These are phyloP conservation scores for Exobasidium cylindrosporum DNA, from an alignment of 1,284 basidiomycete species.

Conservation along the genomic window DNA sequence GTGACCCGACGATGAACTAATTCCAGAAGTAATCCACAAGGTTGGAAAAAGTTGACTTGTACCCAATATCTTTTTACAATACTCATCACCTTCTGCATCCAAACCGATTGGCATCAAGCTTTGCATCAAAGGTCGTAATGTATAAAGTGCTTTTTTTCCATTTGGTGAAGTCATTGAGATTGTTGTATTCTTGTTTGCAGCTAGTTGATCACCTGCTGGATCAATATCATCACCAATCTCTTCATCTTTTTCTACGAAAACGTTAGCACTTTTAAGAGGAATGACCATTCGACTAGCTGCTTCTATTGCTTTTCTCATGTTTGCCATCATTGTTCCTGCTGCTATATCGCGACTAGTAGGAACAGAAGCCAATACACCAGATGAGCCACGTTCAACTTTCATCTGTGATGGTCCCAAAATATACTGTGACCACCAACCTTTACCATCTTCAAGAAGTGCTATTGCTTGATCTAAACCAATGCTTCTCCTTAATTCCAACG, in stretches of 20 bases:
- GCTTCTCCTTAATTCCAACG: slow-evolving; percentile 78
- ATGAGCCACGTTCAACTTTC: neutral
- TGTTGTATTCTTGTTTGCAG: neutral
- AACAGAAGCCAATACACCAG: neutral
- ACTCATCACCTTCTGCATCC: neutral
- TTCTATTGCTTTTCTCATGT: slow-evolving; percentile 45
- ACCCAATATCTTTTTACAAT: neutral
- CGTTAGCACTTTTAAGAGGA: neutral
- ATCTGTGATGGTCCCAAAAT: neutral
- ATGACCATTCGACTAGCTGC: slow-evolving; percentile 22
- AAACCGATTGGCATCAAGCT: neutral
- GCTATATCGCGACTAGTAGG: slow-evolving; percentile 19
- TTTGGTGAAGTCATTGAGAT: slow-evolving; percentile 37
- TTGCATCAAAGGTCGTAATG: neutral
- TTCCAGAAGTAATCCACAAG: neutral
- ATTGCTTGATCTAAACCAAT: slow-evolving; percentile 73
- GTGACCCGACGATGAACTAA: neutral
- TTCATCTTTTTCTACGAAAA: neutral
- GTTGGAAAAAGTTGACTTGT: neutral
- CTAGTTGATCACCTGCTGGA: neutral
- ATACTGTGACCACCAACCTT: slow-evolving; percentile 7
- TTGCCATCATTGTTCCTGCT: slow-evolving; percentile 24
- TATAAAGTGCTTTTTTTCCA: neutral
- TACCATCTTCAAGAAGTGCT: slow-evolving; percentile 65
- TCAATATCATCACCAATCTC: neutral